Conservation (phyloP, 129 eudicot species). For the Tagetes erecta region DNA sequence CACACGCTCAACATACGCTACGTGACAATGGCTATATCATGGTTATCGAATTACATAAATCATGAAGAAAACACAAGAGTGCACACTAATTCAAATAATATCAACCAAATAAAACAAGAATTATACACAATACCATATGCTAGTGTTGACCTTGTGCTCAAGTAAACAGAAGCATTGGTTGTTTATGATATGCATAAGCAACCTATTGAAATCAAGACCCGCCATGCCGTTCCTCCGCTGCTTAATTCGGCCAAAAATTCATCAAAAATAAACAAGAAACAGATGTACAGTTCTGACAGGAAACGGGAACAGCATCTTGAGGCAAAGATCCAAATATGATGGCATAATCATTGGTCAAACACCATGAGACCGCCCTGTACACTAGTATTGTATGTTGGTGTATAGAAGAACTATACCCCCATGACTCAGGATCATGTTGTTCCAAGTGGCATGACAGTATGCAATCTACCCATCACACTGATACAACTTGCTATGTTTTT, state of each 20-base stretch:
- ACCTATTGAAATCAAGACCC: conserved; percentile 27
- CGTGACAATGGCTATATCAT: conserved; percentile 14
- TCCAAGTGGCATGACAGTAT: conserved; percentile 25
- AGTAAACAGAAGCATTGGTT: conserved; percentile 21
- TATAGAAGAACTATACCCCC: conserved; percentile 28
- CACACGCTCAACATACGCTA: neutral
- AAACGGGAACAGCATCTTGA: conserved; percentile 21
- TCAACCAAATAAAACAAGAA: conserved; percentile 37
- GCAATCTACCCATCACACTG: conserved; percentile 26
- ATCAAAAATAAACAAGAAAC: conserved; percentile 27
- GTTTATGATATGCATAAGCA: conserved; percentile 33
- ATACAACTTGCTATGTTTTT: conserved; percentile 25
- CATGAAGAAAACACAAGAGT: conserved; percentile 15
- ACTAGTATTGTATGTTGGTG: conserved; percentile 28
- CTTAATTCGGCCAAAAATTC: conserved; percentile 31
- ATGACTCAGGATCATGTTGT: conserved; percentile 19
- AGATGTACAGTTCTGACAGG: conserved; percentile 35
- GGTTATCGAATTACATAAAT: conserved; percentile 23
- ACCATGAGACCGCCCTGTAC: conserved; percentile 39
- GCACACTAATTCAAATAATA: conserved; percentile 30
- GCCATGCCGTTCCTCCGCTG: neutral
- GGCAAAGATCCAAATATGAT: conserved; percentile 30
- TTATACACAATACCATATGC: conserved; percentile 41
- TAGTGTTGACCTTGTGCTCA: conserved; percentile 29
- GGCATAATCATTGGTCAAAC: conserved; percentile 26